Base-by-base conservation (phyloP, 2,329 filamentous ascomycete genomes). In the Aspergillus sp. region DNA sequence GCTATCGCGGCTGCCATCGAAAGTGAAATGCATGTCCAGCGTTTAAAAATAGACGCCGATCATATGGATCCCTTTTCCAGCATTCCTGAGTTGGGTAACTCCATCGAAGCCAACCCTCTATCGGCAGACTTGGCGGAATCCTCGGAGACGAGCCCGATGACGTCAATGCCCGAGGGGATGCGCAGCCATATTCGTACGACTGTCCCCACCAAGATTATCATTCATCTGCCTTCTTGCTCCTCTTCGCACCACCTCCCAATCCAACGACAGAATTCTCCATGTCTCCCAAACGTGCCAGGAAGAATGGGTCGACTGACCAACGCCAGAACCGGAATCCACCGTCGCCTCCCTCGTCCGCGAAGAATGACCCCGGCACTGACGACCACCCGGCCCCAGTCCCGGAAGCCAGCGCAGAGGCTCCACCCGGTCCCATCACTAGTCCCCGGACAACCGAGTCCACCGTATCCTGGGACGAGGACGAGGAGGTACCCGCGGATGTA, bases 381-480 rank as follows among this genome's bases (percentile, higher is more conserved):
- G 52, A 52, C 10, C 20, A 36, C 22, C 54, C 46, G 26, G 31
- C 36, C 18, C 54, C 46, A 47, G 42, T 39, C 14, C 18, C 18
- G 42, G n/a, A 42, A 26, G 26, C 18, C 45, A 47, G 22, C 45
- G 22, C 18, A 47, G 50, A 6, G 50, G 32, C 31, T 36, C 29
- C 50, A 16, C 22, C 52, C 20, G 22, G 29, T 20, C 36, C 50
- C 16, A 22, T n/a, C 9, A 18, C 50, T 18, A 47, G 29, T n/a
- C 31, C 55, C 39, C 50, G 22, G 31, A 20, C 29, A n/a, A 24
- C 18, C 32, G 39, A 39, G 18, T 1, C 32, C 32, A 32, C 22
- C n/a, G 14, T 11, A 32, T 12, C 62, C 0, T 46, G 61, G 5
- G 69, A 67, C 6, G 64, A 69, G 24, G 67, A 70, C 42, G 66